These are phyloP conservation scores for Piloderma croceum DNA, from an alignment of 768 basidiomycete species.

Conservation along the genomic window DNA sequence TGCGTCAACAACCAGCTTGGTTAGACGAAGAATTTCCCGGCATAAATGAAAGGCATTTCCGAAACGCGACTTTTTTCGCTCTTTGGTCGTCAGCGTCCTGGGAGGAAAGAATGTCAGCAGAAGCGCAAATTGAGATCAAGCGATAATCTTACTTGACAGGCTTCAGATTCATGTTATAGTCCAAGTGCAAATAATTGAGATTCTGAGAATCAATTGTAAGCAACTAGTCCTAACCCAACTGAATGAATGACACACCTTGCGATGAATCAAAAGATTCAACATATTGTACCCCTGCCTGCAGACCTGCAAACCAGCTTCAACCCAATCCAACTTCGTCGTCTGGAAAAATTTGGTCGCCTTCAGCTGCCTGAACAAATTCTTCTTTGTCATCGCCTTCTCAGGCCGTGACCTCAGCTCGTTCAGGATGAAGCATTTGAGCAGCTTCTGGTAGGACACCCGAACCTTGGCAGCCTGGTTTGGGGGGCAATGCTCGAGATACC, in stretches of 20 bases:
- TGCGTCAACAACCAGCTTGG: constrained; percentile 97
- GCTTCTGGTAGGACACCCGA: constrained; percentile 97
- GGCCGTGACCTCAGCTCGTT: constrained; percentile 86
- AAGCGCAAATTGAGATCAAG: background rate
- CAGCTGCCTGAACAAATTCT: constrained; percentile 90
- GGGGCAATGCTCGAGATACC: constrained; percentile 98
- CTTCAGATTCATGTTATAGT: constrained; percentile 99
- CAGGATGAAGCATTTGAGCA: constrained; percentile 91
- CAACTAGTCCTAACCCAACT: background rate
- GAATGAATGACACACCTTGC: constrained; percentile 58
- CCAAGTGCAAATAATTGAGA: constrained; percentile 88
- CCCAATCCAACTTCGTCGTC: constrained; percentile 96
- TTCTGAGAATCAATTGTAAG: constrained; percentile 43
- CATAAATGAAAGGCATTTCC: constrained; percentile 99
- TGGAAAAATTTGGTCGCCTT: constrained; percentile 99
- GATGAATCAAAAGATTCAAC: constrained; percentile 97
- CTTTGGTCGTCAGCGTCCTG: constrained; percentile 96
- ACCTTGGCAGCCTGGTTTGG: constrained; percentile 96
- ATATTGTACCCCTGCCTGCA: constrained; percentile 99
- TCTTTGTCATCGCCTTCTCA: constrained; percentile 97
- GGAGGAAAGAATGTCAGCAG: constrained; percentile 17
- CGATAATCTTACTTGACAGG: constrained; percentile 63
- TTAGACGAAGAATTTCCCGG: constrained; percentile 94
- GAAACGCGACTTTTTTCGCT: constrained; percentile 99
- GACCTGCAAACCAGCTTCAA: constrained; percentile 96